Conservation (phyloP, 2,329 filamentous ascomycete genomes). For the Exutisphaerella laricina region DNA sequence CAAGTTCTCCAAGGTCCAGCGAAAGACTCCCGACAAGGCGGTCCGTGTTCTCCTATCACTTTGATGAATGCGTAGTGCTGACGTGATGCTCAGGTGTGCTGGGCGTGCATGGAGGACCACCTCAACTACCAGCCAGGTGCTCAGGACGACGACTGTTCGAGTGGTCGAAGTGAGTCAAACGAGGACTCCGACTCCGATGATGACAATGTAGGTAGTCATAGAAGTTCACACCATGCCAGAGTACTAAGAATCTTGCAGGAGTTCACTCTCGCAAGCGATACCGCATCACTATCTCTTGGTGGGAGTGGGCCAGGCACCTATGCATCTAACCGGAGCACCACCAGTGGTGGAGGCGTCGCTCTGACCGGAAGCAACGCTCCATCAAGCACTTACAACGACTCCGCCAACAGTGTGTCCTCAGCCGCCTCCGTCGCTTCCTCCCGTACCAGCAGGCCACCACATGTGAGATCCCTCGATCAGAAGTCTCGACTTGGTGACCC, state of each 20-base stretch:
- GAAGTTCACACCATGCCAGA: no score
- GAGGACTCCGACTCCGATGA: slow-evolving; percentile 6
- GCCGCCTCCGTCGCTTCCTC: not conserved
- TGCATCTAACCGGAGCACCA: slow-evolving; percentile 2
- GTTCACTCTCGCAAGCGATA: no score
- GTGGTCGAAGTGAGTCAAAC: slow-evolving; percentile 6
- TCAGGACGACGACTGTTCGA: slow-evolving; percentile 8
- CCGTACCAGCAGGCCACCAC: no score
- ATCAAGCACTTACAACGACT: slow-evolving; percentile 1
- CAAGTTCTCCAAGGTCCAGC: slow-evolving; percentile 25
- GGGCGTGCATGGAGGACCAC: slow-evolving; percentile 17
- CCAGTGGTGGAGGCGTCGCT: slow-evolving; percentile 11
- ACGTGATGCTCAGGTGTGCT: slow-evolving; percentile 19
- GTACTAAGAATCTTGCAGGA: no score
- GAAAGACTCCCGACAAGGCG: slow-evolving; percentile 21
- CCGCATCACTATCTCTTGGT: not conserved
- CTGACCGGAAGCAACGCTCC: slow-evolving; percentile 6
- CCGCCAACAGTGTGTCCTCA: not conserved
- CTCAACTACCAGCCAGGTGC: slow-evolving; percentile 19
- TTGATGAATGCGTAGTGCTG: not conserved
- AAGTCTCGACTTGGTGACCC: no score
- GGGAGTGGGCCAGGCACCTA: slow-evolving; percentile 9
- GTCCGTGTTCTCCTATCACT: slow-evolving; percentile 10
- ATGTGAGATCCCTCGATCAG: no score
- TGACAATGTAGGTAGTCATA: no score